Conservation (phyloP, 2,329 filamentous ascomycete species). For the Aspergillus unguis region DNA sequence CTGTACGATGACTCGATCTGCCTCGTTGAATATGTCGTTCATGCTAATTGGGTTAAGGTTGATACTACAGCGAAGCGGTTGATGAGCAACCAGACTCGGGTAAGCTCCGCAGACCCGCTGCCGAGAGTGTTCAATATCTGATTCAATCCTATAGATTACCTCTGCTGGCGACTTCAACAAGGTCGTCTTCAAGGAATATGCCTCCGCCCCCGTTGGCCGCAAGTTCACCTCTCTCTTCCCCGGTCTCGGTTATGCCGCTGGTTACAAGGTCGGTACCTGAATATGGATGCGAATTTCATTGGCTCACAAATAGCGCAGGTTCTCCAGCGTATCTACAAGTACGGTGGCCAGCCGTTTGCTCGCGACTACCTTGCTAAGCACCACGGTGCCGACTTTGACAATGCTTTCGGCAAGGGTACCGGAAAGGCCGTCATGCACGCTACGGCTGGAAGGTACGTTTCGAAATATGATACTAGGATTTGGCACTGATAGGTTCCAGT, state of each 20-base stretch:
- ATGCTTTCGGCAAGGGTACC: constrained; percentile 89
- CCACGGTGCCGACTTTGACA: constrained; percentile 80
- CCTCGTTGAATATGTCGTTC: neutral
- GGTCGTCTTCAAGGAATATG: constrained; percentile 92
- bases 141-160: constrained; percentile 48
- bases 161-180: constrained; percentile 68
- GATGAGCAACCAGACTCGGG: constrained; percentile 93
- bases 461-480: neutral
- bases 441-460: constrained; percentile 74
- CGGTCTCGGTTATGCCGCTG: constrained; percentile 92
- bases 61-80: constrained; percentile 98
- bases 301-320: constrained; percentile 46
- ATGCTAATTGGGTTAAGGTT: constrained; percentile 56
- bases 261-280: constrained; percentile 70
- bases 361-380: constrained; percentile 81
- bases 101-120: constrained; percentile 34
- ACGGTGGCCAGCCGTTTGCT: constrained; percentile 92
- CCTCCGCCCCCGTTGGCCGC: constrained; percentile 62
- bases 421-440: constrained; percentile 99
- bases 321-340: constrained; percentile 97
- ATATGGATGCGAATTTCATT: constrained; percentile 9
- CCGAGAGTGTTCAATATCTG: neutral
- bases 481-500: constrained; percentile 43
- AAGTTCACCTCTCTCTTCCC: constrained; percentile 98
- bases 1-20: constrained; percentile 53